These are phyloP conservation scores for Aspergillus tamarii DNA, from an alignment of 2,329 filamentous ascomycete genomes.

Conservation along the genomic window DNA sequence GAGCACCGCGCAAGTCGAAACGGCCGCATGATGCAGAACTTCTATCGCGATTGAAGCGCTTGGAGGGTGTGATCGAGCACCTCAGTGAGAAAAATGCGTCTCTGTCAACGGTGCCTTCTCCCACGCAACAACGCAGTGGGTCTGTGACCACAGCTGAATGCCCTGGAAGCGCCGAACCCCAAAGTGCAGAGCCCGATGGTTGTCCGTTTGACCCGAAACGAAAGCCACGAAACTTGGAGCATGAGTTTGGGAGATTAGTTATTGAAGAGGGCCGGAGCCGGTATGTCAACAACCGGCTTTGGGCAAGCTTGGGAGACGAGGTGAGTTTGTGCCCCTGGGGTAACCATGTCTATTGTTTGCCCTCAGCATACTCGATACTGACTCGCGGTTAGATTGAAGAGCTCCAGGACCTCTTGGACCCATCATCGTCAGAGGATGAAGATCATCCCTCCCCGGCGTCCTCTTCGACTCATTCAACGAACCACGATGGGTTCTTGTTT, in stretches of 20 bases:
- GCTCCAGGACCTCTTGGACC: slow-evolving; percentile 63
- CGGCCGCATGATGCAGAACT: slow-evolving; percentile 64
- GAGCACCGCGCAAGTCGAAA: slow-evolving; percentile 61
- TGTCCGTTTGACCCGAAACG: slow-evolving; percentile 27
- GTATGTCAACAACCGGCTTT: slow-evolving; percentile 66
- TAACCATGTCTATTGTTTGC: not conserved
- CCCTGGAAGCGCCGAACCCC: not conserved
- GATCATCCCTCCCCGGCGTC: slow-evolving; percentile 51
- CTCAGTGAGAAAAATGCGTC: slow-evolving; percentile 53
- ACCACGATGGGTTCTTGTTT: slow-evolving; percentile 64
- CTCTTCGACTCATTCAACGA: slow-evolving; percentile 40
- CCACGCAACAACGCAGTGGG: slow-evolving; percentile 14
- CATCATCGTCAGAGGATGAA: slow-evolving; percentile 61
- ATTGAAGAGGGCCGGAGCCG: slow-evolving; percentile 62
- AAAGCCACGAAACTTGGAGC: slow-evolving; percentile 36
- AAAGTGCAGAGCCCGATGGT: slow-evolving; percentile 1
- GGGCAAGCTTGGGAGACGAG: slow-evolving; percentile 64
- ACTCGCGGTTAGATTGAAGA: slow-evolving; percentile 56
- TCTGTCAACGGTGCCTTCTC: slow-evolving; percentile 11
- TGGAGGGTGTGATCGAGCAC: slow-evolving; percentile 65
- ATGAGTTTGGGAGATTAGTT: slow-evolving; percentile 60
- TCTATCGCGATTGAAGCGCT: slow-evolving; percentile 58
- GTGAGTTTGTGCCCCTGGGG: slow-evolving; percentile 35
- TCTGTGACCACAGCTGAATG: not conserved
- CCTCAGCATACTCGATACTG: slow-evolving; percentile 10